Percentiles rank a stretch among this genome's conserved stretches.
phyloP scores from a whole-genome alignment of 2,329 filamentous ascomycete species.

The Sclerotinia glacialis region DNA sequence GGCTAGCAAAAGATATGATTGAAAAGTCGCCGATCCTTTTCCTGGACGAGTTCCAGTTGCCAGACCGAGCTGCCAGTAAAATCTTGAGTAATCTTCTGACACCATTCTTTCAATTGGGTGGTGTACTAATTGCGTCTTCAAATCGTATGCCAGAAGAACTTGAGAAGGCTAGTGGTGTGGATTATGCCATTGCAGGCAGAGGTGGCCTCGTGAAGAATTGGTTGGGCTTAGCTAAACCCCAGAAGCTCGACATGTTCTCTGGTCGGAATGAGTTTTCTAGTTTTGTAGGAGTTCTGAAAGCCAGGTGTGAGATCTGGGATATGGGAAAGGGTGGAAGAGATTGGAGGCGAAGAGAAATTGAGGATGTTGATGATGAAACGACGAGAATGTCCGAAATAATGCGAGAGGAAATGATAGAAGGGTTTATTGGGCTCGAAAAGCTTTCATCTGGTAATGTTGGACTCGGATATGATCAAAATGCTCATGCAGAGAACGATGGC shows the following conservation, averaged over 20 bases:
- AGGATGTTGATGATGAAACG: slow-evolving; percentile 35
- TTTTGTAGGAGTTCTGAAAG: slow-evolving; percentile 73
- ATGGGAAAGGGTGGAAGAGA: slow-evolving; percentile 69
- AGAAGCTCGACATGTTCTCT: slow-evolving; percentile 44
- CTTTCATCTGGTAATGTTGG: slow-evolving; percentile 19
- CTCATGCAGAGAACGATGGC: background rate
- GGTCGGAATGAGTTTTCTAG: slow-evolving; percentile 69
- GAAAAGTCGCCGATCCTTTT: slow-evolving; percentile 74
- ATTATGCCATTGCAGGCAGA: slow-evolving; percentile 56
- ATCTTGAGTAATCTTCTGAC: slow-evolving; percentile 77
- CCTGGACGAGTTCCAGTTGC: slow-evolving; percentile 79
- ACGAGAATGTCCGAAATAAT: slow-evolving; percentile 38
- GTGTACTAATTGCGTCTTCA: slow-evolving; percentile 75
- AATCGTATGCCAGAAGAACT: slow-evolving; percentile 83
- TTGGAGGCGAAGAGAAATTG: slow-evolving; percentile 60
- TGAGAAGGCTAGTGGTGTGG: slow-evolving; percentile 68
- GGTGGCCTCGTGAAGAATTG: slow-evolving; percentile 52
- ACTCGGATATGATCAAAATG: slow-evolving; percentile 16
- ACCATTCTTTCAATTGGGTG: slow-evolving; percentile 76
- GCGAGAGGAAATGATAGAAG: slow-evolving; percentile 37
- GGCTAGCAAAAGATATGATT: slow-evolving; percentile 73
- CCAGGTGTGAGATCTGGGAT: slow-evolving; percentile 79
- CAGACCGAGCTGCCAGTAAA: slow-evolving; percentile 73
- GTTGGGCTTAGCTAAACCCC: slow-evolving; percentile 44
- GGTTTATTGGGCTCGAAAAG: slow-evolving; percentile 25